Percentiles rank a stretch among this genome's conserved stretches.
Conservation (phyloP, 2,329 filamentous ascomycete species). For the Cladosporium sp. region DNA sequence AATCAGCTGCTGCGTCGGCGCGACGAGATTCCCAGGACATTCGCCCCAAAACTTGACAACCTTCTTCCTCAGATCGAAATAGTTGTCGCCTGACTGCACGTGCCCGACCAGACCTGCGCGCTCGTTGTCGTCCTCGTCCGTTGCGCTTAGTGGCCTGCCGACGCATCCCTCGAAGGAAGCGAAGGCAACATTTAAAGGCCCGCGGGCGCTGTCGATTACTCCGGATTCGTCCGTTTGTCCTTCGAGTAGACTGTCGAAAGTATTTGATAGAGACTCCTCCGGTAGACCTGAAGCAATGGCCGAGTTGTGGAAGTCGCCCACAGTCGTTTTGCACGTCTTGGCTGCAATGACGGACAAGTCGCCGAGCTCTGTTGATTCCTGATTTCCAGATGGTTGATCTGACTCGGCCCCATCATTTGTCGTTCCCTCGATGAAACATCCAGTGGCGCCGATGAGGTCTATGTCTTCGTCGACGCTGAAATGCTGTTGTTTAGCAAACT, state of each 20-base stretch:
- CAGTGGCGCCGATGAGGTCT: conserved; percentile 1
- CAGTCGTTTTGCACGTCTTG: conserved; percentile 10
- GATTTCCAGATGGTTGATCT: background rate
- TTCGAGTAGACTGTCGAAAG: conserved; percentile 9
- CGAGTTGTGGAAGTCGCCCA: conserved; percentile 9
- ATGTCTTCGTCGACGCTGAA: conserved; percentile 17
- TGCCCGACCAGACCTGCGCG: conserved; percentile 3
- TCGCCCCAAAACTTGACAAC: conserved; percentile 14
- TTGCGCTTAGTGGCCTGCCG: background rate
- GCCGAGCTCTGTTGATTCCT: conserved; percentile 7
- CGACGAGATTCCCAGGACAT: conserved; percentile 8
- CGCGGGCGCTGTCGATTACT: background rate
- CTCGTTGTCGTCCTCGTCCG: conserved; percentile 10
- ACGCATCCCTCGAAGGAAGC: conserved; percentile 15
- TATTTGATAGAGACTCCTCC: background rate
- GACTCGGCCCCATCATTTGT: background rate
- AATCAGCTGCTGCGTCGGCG: conserved; percentile 10
- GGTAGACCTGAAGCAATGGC: conserved; percentile 9
- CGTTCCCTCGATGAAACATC: background rate
- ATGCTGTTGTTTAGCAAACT: conserved; percentile 12
- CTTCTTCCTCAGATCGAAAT: conserved; percentile 7
- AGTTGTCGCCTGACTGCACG: conserved; percentile 16
- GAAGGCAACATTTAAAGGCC: conserved; percentile 7
- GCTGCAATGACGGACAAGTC: conserved; percentile 11
- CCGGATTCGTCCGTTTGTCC: background rate